phyloP scores from a whole-genome alignment of 768 basidiomycete genomes.

The Lactarius hengduanensis region DNA sequence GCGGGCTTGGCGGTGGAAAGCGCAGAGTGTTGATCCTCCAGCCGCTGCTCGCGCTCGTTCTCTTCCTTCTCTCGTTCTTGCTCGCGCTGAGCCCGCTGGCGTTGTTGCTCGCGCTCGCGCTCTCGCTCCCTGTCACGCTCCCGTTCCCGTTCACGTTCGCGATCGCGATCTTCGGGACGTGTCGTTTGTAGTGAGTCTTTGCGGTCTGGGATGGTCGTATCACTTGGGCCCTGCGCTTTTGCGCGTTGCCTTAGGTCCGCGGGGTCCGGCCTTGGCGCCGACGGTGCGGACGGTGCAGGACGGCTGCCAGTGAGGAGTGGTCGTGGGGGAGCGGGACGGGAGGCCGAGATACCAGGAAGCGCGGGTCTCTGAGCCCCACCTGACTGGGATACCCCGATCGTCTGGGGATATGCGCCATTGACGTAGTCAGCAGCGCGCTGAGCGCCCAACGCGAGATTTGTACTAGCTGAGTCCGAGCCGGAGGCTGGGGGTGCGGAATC shows the following conservation, averaged over 20 bases:
- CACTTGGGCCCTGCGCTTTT: constrained; percentile 55
- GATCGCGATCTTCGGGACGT: constrained; percentile 32
- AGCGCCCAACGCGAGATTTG: constrained; percentile 41
- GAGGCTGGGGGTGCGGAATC: constrained; percentile 44
- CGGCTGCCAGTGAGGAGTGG: constrained; percentile 58
- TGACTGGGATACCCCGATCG: constrained; percentile 40
- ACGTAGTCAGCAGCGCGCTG: constrained; percentile 64
- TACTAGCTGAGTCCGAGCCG: constrained; percentile 37
- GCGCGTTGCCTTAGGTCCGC: constrained; percentile 65
- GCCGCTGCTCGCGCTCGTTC: constrained; percentile 35
- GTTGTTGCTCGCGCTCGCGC: constrained; percentile 25
- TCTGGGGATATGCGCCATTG: constrained; percentile 49
- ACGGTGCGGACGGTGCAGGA: constrained; percentile 53
- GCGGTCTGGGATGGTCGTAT: constrained; percentile 39
- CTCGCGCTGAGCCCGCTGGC: constrained; percentile 32
- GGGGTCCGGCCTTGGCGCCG: constrained; percentile 52
- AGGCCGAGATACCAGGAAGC: constrained; percentile 46
- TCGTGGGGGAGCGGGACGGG: constrained; percentile 66
- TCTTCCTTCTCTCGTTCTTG: constrained; percentile 37
- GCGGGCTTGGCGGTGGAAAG: constrained; percentile 45
- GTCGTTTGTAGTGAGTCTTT: constrained; percentile 46
- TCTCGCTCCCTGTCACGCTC: constrained; percentile 25
- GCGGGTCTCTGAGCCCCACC: constrained; percentile 33
- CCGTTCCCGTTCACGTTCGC: constrained; percentile 31
- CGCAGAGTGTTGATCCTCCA: constrained; percentile 32